Evolutionary conservation across 768 basidiomycete species (phyloP).

Genomic region (Tricholoma bakamatsutake): DNA sequence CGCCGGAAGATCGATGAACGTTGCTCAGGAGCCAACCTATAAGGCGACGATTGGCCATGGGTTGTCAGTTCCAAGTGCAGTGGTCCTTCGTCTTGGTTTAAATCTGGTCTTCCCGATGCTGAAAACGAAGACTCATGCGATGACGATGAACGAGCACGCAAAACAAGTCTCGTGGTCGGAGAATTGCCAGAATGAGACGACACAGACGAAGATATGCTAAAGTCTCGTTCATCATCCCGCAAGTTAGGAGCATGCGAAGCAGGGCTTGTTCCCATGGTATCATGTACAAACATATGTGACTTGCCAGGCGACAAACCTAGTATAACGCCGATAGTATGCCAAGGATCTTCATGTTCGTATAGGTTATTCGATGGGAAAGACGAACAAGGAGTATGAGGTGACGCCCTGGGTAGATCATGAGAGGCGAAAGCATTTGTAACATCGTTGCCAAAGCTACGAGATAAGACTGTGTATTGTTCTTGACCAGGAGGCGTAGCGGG

Average conservation of each 20-base stretch:
- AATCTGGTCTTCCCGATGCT: neutral
- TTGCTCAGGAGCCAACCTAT: neutral
- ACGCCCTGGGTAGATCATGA: neutral
- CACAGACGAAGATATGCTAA: neutral
- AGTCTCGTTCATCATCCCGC: neutral
- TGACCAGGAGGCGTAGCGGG: neutral
- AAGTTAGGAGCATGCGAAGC: neutral
- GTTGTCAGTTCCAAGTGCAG: neutral
- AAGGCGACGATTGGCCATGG: neutral
- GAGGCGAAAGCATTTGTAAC: neutral
- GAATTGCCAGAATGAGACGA: neutral
- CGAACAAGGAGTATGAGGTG: neutral
- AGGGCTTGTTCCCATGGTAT: neutral
- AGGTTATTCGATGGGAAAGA: slow-evolving; percentile 16
- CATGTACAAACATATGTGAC: neutral
- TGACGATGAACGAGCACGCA: neutral
- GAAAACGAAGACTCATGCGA: neutral
- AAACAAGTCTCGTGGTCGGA: neutral
- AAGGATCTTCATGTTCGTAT: slow-evolving; percentile 39
- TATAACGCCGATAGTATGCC: slow-evolving; percentile 37
- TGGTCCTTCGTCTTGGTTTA: neutral
- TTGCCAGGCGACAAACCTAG: slow-evolving; percentile 25
- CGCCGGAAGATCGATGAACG: neutral
- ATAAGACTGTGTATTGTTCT: neutral
- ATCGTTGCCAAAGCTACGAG: neutral